Evolutionary conservation across 2,329 filamentous ascomycete genomes (phyloP), one percentile per base, ranked within the genome.

Genomic region (Exophiala sp.): DNA sequence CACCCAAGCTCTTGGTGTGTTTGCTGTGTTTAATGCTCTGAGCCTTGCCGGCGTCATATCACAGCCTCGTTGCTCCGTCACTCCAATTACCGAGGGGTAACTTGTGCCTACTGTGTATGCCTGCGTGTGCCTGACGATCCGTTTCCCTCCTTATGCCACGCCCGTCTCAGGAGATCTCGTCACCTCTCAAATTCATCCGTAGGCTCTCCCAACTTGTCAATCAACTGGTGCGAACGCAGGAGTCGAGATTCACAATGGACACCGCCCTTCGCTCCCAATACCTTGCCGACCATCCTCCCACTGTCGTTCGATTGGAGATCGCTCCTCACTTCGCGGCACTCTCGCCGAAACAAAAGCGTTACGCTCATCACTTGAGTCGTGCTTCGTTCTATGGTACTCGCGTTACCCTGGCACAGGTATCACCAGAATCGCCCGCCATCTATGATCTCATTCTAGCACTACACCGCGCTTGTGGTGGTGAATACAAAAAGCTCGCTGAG

Each of bases 271-370:
- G 71, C 56, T 68, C 74, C 52, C 87, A 95, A 68, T 96, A 95
- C 71, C 81, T 95, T 57, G 91, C 94, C 43, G 94, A 99, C 72
- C 86, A 87, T 60, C 94, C 94, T 42, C 94, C 94, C 1, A 88
- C 86, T 45, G 84, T 96, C 52, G 92, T 96, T 55, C 84, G 86
- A 44, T 82, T 99, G 46, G 86, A 90, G 70, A 94, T 97, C 70
- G 90, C 90, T 74, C 88, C 90, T 68, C 92, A 97, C 73, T 99
- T 97, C 65, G 87, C 92, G 51, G 83, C 72, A 5, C 65, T 78
- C 41, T 71, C 71, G 35, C 69, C 75, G 53, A 71, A 87, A 68
- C 84, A 95, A 75, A 91, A 92, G 76, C 85, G 88, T 68, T 96
- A 96, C 78, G 88, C 91, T 60, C 91, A 96, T 74, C 91, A 86